A percentile compares a stretch with the other conserved stretches of the same genome.
Conservation (phyloP, 1,284 basidiomycete species). For the Megacollybia platyphylla region DNA sequence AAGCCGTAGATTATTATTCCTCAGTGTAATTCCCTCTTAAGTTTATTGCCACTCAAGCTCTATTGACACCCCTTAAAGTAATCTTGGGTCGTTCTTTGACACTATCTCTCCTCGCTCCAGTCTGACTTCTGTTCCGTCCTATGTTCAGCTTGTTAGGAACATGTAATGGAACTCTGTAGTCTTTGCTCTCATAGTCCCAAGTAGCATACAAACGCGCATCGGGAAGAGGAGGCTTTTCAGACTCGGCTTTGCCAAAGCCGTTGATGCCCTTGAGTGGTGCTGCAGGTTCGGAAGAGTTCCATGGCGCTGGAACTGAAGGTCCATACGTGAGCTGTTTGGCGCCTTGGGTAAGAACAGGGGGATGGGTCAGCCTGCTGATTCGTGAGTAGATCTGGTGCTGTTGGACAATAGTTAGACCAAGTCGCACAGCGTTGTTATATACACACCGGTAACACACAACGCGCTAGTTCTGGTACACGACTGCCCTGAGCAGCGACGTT, state of each 20-base stretch:
- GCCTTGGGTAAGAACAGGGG: slow-evolving; percentile 37
- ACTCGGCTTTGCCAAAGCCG: slow-evolving; percentile 16
- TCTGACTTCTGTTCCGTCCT: no score
- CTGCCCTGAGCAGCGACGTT: slow-evolving; percentile 39
- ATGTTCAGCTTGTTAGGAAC: background rate
- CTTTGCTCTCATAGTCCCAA: slow-evolving; percentile 64
- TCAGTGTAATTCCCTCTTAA: no score
- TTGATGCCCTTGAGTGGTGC: slow-evolving; percentile 16
- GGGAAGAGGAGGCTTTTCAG: slow-evolving; percentile 29
- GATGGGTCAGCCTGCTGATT: slow-evolving; percentile 51
- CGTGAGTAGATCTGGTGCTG: slow-evolving; percentile 44
- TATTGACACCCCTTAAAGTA: no score
- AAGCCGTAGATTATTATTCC: no score
- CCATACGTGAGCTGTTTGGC: slow-evolving; percentile 47
- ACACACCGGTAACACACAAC: slow-evolving; percentile 50
- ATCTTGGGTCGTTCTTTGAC: no score
- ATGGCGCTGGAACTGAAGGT: slow-evolving; percentile 45
- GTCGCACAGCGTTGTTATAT: slow-evolving; percentile 1
- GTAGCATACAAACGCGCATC: slow-evolving; percentile 63
- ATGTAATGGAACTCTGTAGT: slow-evolving; percentile 36
- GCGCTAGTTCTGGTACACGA: slow-evolving; percentile 47
- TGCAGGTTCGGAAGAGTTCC: slow-evolving; percentile 34
- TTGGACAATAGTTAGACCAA: slow-evolving; percentile 1
- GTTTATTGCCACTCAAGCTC: no score
- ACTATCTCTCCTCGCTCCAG: no score